Conservation (phyloP, 2,329 filamentous ascomycete genomes). For the Aspergillus sp. region DNA sequence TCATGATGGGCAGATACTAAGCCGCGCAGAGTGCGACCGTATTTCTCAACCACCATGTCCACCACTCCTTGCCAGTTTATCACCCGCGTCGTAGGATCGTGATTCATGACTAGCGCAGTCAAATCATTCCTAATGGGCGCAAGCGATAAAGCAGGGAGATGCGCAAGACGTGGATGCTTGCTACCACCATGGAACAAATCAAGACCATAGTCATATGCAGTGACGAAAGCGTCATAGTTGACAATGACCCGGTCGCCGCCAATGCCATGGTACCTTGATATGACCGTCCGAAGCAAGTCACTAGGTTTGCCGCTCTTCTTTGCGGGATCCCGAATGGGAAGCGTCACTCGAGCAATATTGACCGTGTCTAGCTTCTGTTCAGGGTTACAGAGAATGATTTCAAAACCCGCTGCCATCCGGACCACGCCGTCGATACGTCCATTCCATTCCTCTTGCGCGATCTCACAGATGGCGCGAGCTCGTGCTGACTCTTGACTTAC, state of each 20-base stretch:
- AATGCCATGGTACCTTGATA: not conserved
- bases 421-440: not conserved
- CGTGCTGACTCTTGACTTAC: not conserved
- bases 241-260: not conserved
- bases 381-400: not conserved
- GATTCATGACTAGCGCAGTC: not conserved
- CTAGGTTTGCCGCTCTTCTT: not conserved
- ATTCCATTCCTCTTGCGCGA: not conserved
- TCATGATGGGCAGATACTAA: not conserved
- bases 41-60: not conserved
- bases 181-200: not conserved
- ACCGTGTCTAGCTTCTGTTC: not conserved
- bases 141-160: not conserved
- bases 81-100: not conserved
- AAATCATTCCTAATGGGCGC: not conserved
- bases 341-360: not conserved
- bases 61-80: not conserved
- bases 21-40: not conserved
- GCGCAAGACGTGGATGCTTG: not conserved
- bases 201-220: not conserved
- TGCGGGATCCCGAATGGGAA: not conserved
- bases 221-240: not conserved
- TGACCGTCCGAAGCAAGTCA: not conserved
- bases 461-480: not conserved
- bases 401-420: not conserved